A percentile compares a stretch with the other conserved stretches of the same genome.
Conservation (phyloP, 2,329 filamentous ascomycete genomes). For the Stemphylium beticola region DNA sequence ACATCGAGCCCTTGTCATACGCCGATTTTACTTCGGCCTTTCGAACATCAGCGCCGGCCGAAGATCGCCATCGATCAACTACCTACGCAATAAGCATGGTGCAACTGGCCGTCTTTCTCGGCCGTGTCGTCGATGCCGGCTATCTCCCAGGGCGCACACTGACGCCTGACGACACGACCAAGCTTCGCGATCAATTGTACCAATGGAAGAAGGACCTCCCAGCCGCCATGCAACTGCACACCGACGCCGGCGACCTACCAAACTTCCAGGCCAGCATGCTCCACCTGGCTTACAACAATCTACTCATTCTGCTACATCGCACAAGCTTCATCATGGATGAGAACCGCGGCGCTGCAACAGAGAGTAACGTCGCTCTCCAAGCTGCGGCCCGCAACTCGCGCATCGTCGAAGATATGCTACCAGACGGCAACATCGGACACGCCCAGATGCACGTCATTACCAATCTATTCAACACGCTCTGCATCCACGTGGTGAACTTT, state of each 20-base stretch:
- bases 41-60: conserved; percentile 24
- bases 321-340: conserved; percentile 51
- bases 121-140: conserved; percentile 49
- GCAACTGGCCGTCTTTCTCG: conserved; percentile 48
- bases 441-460: conserved; percentile 58
- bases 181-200: conserved; percentile 44
- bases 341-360: conserved; percentile 39
- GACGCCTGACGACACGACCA: conserved; percentile 19
- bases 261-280: conserved; percentile 50
- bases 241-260: conserved; percentile 35
- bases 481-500: conserved; percentile 57
- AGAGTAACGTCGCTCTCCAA: conserved; percentile 53
- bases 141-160: conserved; percentile 34
- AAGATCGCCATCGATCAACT: conserved; percentile 41
- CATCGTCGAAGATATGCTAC: conserved; percentile 58
- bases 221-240: conserved; percentile 43
- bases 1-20: conserved; percentile 49
- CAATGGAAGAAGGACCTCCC: conserved; percentile 51
- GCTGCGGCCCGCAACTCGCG: conserved; percentile 55
- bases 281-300: conserved; percentile 56
- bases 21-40: conserved; percentile 49
- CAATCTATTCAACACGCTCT: conserved; percentile 56
- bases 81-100: conserved; percentile 50
- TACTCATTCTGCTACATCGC: conserved; percentile 55
- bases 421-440: conserved; percentile 52